Evolutionary conservation across 106 monocot species (phyloP).

Genomic region (Amphibolis antarctica): DNA sequence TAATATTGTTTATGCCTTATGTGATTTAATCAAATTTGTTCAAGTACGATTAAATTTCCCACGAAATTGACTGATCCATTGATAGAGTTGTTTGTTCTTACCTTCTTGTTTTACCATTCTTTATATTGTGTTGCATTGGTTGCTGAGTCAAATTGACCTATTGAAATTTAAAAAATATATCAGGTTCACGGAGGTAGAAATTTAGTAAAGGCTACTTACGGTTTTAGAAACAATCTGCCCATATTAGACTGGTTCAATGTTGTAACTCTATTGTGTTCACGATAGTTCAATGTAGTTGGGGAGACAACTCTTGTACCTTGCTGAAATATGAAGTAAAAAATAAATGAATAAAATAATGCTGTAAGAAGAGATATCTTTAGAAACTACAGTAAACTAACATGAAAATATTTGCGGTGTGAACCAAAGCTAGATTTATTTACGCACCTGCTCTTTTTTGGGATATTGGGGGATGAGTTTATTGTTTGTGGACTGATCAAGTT

Average conservation of each 20-base stretch:
- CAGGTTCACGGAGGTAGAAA: too few species aligned
- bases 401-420: neutral
- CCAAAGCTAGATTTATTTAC: neutral
- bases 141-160: too few species aligned
- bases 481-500: constrained; percentile 12
- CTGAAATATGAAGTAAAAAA: constrained; percentile 20
- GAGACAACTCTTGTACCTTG: constrained; percentile 16
- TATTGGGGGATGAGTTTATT: constrained; percentile 24
- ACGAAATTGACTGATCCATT: neutral
- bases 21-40: too few species aligned
- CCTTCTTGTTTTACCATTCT: too few species aligned
- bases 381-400: too few species aligned
- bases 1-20: too few species aligned
- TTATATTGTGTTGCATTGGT: too few species aligned
- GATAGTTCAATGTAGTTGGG: constrained; percentile 25
- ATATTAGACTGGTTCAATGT: constrained; percentile 21
- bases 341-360: neutral
- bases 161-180: too few species aligned
- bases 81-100: neutral
- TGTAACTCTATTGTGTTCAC: constrained; percentile 25
- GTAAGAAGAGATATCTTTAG: neutral
- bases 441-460: constrained; percentile 45
- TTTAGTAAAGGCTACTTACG: constrained; percentile 3
- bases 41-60: neutral
- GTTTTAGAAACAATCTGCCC: constrained; percentile 36